Base-by-base conservation (phyloP, 352 stramenopile genomes). In the Phytophthora europaea region DNA sequence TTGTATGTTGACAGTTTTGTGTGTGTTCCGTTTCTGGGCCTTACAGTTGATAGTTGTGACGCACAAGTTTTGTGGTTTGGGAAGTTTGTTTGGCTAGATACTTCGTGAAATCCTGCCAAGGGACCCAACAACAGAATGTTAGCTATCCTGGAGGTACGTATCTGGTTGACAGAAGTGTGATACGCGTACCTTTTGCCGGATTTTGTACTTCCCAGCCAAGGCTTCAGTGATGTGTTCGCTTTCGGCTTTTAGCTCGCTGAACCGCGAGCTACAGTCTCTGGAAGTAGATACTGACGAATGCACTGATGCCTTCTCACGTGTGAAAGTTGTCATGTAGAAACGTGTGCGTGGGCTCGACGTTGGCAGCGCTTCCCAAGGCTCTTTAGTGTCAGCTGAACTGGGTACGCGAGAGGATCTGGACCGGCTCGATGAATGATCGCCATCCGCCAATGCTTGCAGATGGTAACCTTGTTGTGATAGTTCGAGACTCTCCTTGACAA, bases 381-480 rank as follows among this genome's bases (percentile, higher is more conserved):
- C 52, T 38, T 33, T 51, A 13, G 57, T 36, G 40, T 72, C 52
- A 13, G 48, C 40, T 23, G 61, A 75, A 28, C 67, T 80, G 26
- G 63, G 60, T 15, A 80, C 34, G 40, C 55, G 61, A 43, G 69
- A 72, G 18, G 64, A 74, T 16, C 51, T 65, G 20, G 60, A 73
- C 26, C 53, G 54, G n/a, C 62, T 70, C 23, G 63, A 56, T 15
- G 52, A 61, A 13, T 53, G 22, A 22, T 58, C 51, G 18, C 13
- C 50, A 61, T 89, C 82, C 34, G 67, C 76, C 16, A 90, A 56
- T 15, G 76, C 70, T 73, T 88, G 77, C 9, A 90, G 36, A 31
- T 81, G 79, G 28, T 90, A 88, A 8, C 75, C 84, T 66, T 90
- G 72, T 61, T 92, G 84, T 4, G 83, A 87, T 13, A 86, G 50